These are phyloP conservation scores for Clavariopsis aquatica DNA, from an alignment of 495 filamentous ascomycete species.

Conservation along the genomic window DNA sequence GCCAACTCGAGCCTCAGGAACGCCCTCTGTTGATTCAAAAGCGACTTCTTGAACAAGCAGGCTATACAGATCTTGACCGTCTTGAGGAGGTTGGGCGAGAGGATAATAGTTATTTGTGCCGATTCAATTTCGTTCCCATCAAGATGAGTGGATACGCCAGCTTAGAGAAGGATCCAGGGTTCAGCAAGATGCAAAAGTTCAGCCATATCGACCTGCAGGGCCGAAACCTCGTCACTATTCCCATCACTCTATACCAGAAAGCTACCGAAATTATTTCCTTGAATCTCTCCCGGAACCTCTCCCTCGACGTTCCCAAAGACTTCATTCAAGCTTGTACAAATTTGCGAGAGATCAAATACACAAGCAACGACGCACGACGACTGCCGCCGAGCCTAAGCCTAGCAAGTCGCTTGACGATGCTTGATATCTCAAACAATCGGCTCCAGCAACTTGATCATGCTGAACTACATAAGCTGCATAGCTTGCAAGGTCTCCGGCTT, in stretches of 20 bases:
- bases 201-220: constrained; percentile 90
- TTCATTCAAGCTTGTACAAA: constrained; percentile 93
- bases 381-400: constrained; percentile 83
- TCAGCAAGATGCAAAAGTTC: constrained; percentile 80
- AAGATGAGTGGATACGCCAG: constrained; percentile 80
- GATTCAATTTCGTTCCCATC: constrained; percentile 89
- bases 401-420: constrained; percentile 76
- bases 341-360: constrained; percentile 91
- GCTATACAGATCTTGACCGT: constrained; percentile 82
- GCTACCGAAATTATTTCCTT: constrained; percentile 90
- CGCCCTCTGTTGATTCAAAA: constrained; percentile 91
- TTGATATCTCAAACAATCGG: constrained; percentile 94
- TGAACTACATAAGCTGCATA: constrained; percentile 65
- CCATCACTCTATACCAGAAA: constrained; percentile 88
- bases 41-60: constrained; percentile 84
- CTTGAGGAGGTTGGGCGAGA: constrained; percentile 96
- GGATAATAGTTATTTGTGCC: constrained; percentile 94
- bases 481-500: constrained; percentile 86
- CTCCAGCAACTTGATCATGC: constrained; percentile 84
- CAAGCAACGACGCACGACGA: constrained; percentile 83
- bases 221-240: constrained; percentile 92
- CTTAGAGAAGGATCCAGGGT: constrained; percentile 74
- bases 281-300: constrained; percentile 88
- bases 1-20: constrained; percentile 75
- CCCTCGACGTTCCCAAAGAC: constrained; percentile 89